Evolutionary conservation across 2,329 filamentous ascomycete species (phyloP), one percentile per base, ranked within the genome.

Genomic region (Coniochaeta hoffmannii): DNA sequence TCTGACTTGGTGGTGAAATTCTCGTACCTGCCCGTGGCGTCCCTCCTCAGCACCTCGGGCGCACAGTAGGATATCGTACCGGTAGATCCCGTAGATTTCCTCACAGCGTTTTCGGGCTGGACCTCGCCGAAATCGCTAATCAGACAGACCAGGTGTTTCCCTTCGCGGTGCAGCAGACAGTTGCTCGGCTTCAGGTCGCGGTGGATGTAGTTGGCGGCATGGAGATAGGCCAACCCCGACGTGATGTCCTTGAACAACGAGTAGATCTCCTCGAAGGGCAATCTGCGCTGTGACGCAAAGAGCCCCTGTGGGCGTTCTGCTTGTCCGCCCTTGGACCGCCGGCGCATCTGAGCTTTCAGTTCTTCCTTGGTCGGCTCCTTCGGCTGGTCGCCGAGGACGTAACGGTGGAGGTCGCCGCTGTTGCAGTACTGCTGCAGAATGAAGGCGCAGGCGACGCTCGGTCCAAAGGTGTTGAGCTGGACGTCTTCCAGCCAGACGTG

Each of bases 81-180:
- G 0, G 94, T 99, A 0, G 91, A 88, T 1, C 94, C 94, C 0
- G 92, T 96, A 0, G 91, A 96, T 56, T 88, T 89, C n/a, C 94
- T 85, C 15, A 85, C 83, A 0, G 83, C 82, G 64, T 93, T 88
- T 61, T 92, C 89, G 1, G 86, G 81, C 68, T 99, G 95, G 0
- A 97, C 93, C 69, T 99, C 94, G 38, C 95, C 94, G 73, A 99
- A 99, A 68, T 99, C 94, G 68, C 93, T 97, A 56, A 99, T 96
- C 15, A 99, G 76, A 50, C 96, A 96, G 53, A 81, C 82, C 11
- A 91, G 75, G 38, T 85, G 86, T 50, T 80, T 80, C 24, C 86
- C 87, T 58, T 86, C 88, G 31, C 81, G 81, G 65, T 97, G 92
- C 1, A 99, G 74, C 3, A 99, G 78, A 64, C 95, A 99, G 64